phyloP scores from a whole-genome alignment of 2,329 filamentous ascomycete genomes.

The Emmonsiellopsis sp. region DNA sequence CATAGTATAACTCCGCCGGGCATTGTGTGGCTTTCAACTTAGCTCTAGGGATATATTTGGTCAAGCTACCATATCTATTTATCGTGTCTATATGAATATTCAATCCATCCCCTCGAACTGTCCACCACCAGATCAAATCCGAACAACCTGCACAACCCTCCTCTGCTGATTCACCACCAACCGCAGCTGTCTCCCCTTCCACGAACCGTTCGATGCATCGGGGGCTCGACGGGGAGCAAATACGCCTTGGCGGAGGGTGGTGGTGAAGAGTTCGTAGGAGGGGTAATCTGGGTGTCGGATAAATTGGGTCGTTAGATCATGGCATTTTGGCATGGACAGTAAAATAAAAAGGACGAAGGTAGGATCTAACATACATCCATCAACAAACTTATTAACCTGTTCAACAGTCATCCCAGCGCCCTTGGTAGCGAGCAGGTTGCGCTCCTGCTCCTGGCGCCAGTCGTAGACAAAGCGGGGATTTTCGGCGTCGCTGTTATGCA shows the following conservation, averaged over 20 bases:
- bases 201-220: constrained; percentile 20
- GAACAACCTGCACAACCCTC: constrained; percentile 47
- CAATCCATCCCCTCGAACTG: not conserved
- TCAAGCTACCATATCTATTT: not conserved
- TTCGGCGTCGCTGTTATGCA: constrained; percentile 51
- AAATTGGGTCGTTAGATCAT: not conserved
- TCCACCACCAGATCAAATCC: constrained; percentile 30
- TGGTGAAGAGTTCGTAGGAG: constrained; percentile 60
- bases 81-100: not conserved
- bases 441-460: constrained; percentile 77
- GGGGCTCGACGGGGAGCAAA: constrained; percentile 29
- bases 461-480: constrained; percentile 67
- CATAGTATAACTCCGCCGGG: too few species aligned
- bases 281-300: constrained; percentile 47
- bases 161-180: constrained; percentile 53
- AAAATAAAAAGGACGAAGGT: not conserved
- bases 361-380: constrained; percentile 44
- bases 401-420: constrained; percentile 75
- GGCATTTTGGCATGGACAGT: not conserved
- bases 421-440: constrained; percentile 53
- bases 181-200: constrained; percentile 48
- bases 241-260: constrained; percentile 49
- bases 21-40: too few species aligned
- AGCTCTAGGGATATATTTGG: too few species aligned
- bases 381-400: constrained; percentile 66